phyloP scores from a whole-genome alignment of 1,284 basidiomycete species.

The Fomitopsis pinicola region DNA sequence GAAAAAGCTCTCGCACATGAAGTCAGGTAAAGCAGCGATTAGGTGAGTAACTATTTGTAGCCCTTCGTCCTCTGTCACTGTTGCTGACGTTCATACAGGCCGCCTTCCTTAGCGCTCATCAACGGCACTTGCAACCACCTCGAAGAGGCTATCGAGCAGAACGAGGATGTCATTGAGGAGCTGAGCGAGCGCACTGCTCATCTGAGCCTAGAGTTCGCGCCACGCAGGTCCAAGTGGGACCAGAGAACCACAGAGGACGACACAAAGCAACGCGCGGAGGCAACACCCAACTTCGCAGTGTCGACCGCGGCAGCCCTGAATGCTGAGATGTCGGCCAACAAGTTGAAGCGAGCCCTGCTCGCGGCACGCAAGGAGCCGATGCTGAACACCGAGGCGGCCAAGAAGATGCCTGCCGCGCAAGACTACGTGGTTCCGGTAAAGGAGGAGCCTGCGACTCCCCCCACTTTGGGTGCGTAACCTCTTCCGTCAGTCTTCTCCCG shows the following conservation, averaged over 20 bases:
- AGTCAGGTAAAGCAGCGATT: conserved; percentile 57
- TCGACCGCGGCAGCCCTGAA: conserved; percentile 76
- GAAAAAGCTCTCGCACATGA: conserved; percentile 60
- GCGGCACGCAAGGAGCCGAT: conserved; percentile 57
- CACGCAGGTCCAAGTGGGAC: conserved; percentile 29
- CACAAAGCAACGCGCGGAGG: conserved; percentile 29
- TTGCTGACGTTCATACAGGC: conserved; percentile 35
- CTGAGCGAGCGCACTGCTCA: conserved; percentile 54
- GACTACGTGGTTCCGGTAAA: conserved; percentile 31
- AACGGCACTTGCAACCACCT: not conserved
- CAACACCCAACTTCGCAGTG: conserved; percentile 56
- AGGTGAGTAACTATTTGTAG: conserved; percentile 39
- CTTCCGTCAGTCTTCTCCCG: conserved; percentile 1
- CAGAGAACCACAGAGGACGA: conserved; percentile 32
- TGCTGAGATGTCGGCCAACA: conserved; percentile 67
- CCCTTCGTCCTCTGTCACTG: not conserved
- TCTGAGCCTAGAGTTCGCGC: conserved; percentile 38
- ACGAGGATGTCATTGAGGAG: conserved; percentile 64
- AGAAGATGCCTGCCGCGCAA: conserved; percentile 1
- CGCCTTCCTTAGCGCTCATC: conserved; percentile 54
- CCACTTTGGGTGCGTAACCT: not conserved
- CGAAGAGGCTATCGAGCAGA: conserved; percentile 56
- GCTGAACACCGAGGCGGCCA: conserved; percentile 54
- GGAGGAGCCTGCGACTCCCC: not conserved
- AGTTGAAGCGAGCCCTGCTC: conserved; percentile 66